Percentiles rank a stretch among this genome's conserved stretches.
These are phyloP conservation scores for Abrus pulchellus DNA, from an alignment of 306 rosid genomes.

Conservation along the genomic window DNA sequence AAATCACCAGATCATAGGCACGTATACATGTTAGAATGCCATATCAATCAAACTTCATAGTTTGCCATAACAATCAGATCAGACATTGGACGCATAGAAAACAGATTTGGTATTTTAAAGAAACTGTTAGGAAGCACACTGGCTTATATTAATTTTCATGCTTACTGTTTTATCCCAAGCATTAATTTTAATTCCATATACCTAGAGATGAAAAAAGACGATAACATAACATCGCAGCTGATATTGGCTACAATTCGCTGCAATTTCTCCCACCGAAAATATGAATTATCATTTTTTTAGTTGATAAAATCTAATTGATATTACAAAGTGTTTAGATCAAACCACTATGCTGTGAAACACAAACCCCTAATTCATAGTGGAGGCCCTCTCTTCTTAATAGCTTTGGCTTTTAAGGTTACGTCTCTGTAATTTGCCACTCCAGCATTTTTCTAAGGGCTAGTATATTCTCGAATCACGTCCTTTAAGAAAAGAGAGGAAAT, in stretches of 20 bases:
- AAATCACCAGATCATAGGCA: slow-evolving; percentile 24
- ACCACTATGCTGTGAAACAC: slow-evolving; percentile 8
- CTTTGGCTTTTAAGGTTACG: not conserved
- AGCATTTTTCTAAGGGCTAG: not conserved
- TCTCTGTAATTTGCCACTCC: slow-evolving; percentile 1
- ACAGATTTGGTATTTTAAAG: slow-evolving; percentile 20
- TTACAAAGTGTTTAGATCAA: slow-evolving; percentile 14
- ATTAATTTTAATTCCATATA: slow-evolving; percentile 8
- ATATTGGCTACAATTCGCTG: slow-evolving; percentile 2
- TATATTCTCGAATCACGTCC: not conserved
- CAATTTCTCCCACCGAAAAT: slow-evolving; percentile 35
- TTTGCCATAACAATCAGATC: not conserved
- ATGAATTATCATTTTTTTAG: slow-evolving; percentile 22
- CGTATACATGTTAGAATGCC: slow-evolving; percentile 20
- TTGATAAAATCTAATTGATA: slow-evolving; percentile 15
- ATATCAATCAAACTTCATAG: slow-evolving; percentile 17
- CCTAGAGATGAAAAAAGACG: not conserved
- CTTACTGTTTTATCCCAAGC: not conserved
- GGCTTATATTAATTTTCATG: slow-evolving; percentile 7
- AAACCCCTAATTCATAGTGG: not conserved
- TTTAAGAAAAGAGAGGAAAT: slow-evolving; percentile 21
- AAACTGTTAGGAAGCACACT: not conserved
- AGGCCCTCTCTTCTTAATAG: slow-evolving; percentile 14
- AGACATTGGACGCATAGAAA: slow-evolving; percentile 37
- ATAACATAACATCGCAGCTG: slow-evolving; percentile 16